phyloP scores from a whole-genome alignment of 2,329 filamentous ascomycete genomes.

The Curvularia eragrostidis region DNA sequence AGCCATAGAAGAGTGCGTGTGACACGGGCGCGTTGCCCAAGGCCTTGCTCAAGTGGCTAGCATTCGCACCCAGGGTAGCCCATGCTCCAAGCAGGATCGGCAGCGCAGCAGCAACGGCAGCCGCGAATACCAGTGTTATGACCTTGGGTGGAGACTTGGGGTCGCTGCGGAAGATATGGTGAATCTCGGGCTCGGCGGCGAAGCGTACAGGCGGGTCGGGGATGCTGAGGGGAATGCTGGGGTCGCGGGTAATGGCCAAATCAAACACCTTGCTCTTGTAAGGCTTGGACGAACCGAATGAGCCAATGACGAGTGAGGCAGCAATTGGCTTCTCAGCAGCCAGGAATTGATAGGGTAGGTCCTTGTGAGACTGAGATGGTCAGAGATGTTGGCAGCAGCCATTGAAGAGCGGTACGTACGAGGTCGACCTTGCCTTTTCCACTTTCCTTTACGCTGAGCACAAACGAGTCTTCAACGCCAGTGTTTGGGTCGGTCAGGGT shows the following conservation, averaged over 20 bases:
- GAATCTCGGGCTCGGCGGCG: slow-evolving; percentile 81
- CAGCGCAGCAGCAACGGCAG: slow-evolving; percentile 74
- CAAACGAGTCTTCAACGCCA: slow-evolving; percentile 86
- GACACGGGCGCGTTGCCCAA: slow-evolving; percentile 78
- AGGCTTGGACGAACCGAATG: slow-evolving; percentile 76
- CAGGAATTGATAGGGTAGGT: slow-evolving; percentile 85
- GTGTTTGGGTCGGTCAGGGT: slow-evolving; percentile 75
- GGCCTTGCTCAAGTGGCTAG: slow-evolving; percentile 78
- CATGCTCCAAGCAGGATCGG: slow-evolving; percentile 77
- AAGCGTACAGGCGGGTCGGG: slow-evolving; percentile 79
- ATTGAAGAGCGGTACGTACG: slow-evolving; percentile 60
- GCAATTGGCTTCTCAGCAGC: slow-evolving; percentile 70
- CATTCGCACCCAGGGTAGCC: slow-evolving; percentile 81
- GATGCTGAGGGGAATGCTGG: slow-evolving; percentile 64
- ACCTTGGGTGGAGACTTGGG: slow-evolving; percentile 80
- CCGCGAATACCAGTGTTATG: slow-evolving; percentile 78
- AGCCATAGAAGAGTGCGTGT: slow-evolving; percentile 84
- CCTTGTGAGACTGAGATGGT: slow-evolving; percentile 75
- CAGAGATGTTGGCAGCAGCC: slow-evolving; percentile 28
- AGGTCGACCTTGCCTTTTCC: slow-evolving; percentile 87
- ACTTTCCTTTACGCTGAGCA: slow-evolving; percentile 81
- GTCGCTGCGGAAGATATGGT: slow-evolving; percentile 86
- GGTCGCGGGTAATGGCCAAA: slow-evolving; percentile 69
- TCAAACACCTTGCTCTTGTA: slow-evolving; percentile 76
- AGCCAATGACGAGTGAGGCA: slow-evolving; percentile 84